These are phyloP conservation scores for Breviolum minutum DNA, from an alignment of 73 alveolate species.

Conservation along the genomic window DNA sequence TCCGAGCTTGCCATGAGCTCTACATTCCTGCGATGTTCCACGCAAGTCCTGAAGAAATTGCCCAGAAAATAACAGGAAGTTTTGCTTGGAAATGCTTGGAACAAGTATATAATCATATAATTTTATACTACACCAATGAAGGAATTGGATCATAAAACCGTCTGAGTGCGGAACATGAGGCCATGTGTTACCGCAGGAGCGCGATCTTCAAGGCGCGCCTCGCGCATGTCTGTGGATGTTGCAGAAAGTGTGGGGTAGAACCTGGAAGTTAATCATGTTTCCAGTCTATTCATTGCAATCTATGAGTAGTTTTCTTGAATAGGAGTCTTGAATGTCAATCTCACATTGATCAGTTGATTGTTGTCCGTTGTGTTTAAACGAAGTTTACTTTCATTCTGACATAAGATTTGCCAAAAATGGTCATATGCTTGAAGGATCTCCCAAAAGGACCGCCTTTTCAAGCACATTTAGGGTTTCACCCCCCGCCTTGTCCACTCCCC, in stretches of 20 bases:
- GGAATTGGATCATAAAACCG: too few relatives aligned
- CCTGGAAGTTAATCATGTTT: neutral
- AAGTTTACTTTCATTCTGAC: too few relatives aligned
- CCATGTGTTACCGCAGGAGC: conserved; percentile 62
- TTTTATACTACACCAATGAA: too few relatives aligned
- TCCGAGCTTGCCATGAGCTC: conserved; percentile 68
- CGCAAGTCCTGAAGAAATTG: conserved; percentile 9
- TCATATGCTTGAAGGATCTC: too few relatives aligned
- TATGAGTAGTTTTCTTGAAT: too few relatives aligned
- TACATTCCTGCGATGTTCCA: conserved; percentile 71
- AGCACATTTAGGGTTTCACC: too few relatives aligned
- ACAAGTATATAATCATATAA: too few relatives aligned
- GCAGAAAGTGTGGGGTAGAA: neutral
- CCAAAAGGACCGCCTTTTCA: too few relatives aligned
- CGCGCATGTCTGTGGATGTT: neutral
- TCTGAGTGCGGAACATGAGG: neutral
- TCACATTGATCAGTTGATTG: neutral
- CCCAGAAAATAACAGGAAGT: neutral
- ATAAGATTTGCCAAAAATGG: too few relatives aligned
- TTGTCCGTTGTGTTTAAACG: neutral
- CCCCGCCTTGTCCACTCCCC: conserved; percentile 21
- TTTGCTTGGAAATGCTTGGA: too few relatives aligned
- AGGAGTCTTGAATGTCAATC: neutral
- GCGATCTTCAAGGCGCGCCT: conserved; percentile 86
- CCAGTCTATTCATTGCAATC: neutral